These are phyloP conservation scores for Hapsidospora chrysogenum DNA, from an alignment of 495 filamentous ascomycete species.

Conservation along the genomic window DNA sequence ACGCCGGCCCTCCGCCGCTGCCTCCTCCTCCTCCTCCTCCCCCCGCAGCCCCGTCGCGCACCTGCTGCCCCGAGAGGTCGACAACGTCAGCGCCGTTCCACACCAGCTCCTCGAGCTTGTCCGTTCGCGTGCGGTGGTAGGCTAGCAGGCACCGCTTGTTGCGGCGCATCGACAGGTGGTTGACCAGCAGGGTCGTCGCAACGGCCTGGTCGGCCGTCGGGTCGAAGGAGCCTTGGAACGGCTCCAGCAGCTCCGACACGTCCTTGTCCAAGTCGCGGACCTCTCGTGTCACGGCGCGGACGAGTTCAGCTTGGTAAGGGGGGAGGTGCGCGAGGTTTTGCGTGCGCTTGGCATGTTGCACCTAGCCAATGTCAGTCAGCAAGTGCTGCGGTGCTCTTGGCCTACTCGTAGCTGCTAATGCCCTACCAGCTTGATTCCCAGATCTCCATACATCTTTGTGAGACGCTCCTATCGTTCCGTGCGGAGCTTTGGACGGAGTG, in stretches of 20 bases:
- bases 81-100: slow-evolving; percentile 75
- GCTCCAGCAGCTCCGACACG: slow-evolving; percentile 60
- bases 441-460: slow-evolving; percentile 90
- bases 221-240: slow-evolving; percentile 71
- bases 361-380: slow-evolving; percentile 33
- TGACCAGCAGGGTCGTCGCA: slow-evolving; percentile 76
- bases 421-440: slow-evolving; percentile 71
- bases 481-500: too few relatives aligned
- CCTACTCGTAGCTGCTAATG: neutral
- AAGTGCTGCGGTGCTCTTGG: neutral
- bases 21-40: too few relatives aligned
- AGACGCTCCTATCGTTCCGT: too few relatives aligned
- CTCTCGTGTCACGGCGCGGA: slow-evolving; percentile 75
- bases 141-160: slow-evolving; percentile 94
- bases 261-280: slow-evolving; percentile 90
- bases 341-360: slow-evolving; percentile 93
- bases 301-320: slow-evolving; percentile 83
- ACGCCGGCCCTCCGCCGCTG: slow-evolving; percentile 15
- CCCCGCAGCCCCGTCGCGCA: slow-evolving; percentile 10
- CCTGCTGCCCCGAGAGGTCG: slow-evolving; percentile 27
- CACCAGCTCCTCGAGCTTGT: slow-evolving; percentile 86
- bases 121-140: slow-evolving; percentile 77
- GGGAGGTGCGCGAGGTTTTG: slow-evolving; percentile 78
- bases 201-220: slow-evolving; percentile 69
- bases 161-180: slow-evolving; percentile 85